Evolutionary conservation across 345 rosid genomes (phyloP), one percentile per base, ranked within the genome.

Genomic region (Sonneratia alba): DNA sequence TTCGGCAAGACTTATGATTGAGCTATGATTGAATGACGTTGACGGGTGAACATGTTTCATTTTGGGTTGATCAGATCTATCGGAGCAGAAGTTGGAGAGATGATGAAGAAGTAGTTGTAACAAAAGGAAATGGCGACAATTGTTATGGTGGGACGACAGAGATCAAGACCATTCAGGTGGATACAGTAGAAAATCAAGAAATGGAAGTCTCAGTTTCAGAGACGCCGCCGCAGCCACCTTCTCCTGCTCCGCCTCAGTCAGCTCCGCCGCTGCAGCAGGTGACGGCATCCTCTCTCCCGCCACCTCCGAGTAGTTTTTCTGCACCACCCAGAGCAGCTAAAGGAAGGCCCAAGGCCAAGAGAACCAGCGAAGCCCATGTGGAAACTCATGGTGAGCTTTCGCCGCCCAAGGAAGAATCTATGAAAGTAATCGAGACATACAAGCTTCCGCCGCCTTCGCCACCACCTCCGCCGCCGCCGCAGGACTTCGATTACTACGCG

Each of bases 401-500:
- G n/a, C n/a, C 3, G 38, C 40, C 68, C 15, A 24, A 71, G 70
- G 53, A 73, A 3, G 72, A 69, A 18, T 61, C 7, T 22, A 16
- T 16, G 22, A 55, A 70, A 53, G 32, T 51, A 13, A 56, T 55
- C 64, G n/a, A 21, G 6, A 36, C 42, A 3, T 55, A 70, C 32
- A 38, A 56, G 72, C 72, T 40, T 3, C 70, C 36, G 45, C 76
- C 71, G 36, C 73, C 77, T 8, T 70, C 74, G 0, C 80, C 80
- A 3, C 55, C 64, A 6, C 80, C 74, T 16, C 75, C 70, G 42
- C 67, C n/a, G n/a, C n/a, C 57, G 7, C 63, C 74, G 5, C 76
- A 73, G 73, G 36, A 32, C 72, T 34, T 72, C 76, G 73, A 37
- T 69, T 74, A 0, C 74, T 85, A 1, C 79, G 75, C 15, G 74